Evolutionary conservation across 257 asterid species (phyloP), one percentile per base, ranked within the genome.

Genomic region (Solanum corneliomulleri): DNA sequence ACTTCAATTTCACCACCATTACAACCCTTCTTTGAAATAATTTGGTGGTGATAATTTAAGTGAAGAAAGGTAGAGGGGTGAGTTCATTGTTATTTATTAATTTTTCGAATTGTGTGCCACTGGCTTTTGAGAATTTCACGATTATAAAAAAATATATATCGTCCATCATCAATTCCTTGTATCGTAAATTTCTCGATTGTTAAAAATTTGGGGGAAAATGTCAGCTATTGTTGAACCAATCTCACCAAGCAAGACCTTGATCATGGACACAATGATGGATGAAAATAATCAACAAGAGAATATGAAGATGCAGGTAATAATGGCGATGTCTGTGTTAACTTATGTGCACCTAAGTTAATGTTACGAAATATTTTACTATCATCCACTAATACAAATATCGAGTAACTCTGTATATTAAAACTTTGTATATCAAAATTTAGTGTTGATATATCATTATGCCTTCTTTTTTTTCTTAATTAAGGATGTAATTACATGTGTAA

Each of bases 161-260:
- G 29, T 20, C 2, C 81, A 20, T 1, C 3, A 72, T 0, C 21
- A 25, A 2, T 18, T 7, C 2, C 2, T 72, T 33, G 35, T 33
- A 33, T 33, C 2, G 18, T 35, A 4, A 23, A 72, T 4, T 37
- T 37, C 0, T 74, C 1, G 31, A 39, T 39, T 21, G 8, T 20
- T 23, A 72, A 37, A 20, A 13, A 72, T 12, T 15, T 25, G 16
- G 2, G 44, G 9, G 47, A 8, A 8, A 81, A 81, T 81, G 85
- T 49, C 69, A 81, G 44, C 85, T 49, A 20, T 81, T 29, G 29
- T 81, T 47, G 69, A 81, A 49, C 69, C 85, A 49, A 81, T 81
- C n/a, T 81, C 85, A 81, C 69, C 85, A 49, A 81, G 21, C 45
- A 49, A 81, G 69, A 31, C 85, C 69, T 81, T 81, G 52, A 39